phyloP scores from a whole-genome alignment of 2,329 filamentous ascomycete genomes.

The Emmonsia crescens region DNA sequence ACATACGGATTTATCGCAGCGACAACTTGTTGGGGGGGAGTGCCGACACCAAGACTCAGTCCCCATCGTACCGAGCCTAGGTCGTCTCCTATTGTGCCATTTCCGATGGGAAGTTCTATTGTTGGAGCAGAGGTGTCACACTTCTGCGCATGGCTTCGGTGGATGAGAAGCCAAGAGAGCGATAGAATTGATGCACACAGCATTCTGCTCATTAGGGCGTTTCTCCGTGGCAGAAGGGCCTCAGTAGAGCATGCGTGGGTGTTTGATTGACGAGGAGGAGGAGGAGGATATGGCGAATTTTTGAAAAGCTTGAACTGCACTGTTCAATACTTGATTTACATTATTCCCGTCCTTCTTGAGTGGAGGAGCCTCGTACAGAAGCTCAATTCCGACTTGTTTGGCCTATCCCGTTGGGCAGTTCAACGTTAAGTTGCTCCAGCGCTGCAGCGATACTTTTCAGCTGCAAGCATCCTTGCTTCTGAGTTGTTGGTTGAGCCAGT shows the following conservation, averaged over 20 bases:
- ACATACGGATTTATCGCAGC: constrained; percentile 6
- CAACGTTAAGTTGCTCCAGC: not conserved
- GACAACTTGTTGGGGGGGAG: constrained; percentile 6
- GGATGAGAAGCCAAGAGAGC: not conserved
- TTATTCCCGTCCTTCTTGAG: not conserved
- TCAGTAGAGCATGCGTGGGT: not conserved
- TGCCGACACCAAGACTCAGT: constrained; percentile 5
- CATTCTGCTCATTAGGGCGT: not conserved
- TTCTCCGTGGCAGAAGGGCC: not conserved
- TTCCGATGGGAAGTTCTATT: constrained; percentile 5
- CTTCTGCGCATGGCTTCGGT: not conserved
- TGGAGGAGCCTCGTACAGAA: not conserved
- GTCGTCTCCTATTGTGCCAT: not conserved
- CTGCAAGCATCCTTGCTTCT: not conserved
- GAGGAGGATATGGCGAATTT: not conserved
- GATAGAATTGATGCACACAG: not conserved
- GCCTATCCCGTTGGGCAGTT: not conserved
- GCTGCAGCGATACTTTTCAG: not conserved
- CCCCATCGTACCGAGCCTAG: constrained; percentile 4
- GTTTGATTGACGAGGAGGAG: not conserved
- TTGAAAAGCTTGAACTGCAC: not conserved
- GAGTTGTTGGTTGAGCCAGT: not conserved
- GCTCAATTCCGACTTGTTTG: not conserved
- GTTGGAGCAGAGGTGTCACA: not conserved
- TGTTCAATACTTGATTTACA: not conserved